Base-by-base conservation (phyloP, 2,329 filamentous ascomycete species). In the Colletotrichum simmondsii region DNA sequence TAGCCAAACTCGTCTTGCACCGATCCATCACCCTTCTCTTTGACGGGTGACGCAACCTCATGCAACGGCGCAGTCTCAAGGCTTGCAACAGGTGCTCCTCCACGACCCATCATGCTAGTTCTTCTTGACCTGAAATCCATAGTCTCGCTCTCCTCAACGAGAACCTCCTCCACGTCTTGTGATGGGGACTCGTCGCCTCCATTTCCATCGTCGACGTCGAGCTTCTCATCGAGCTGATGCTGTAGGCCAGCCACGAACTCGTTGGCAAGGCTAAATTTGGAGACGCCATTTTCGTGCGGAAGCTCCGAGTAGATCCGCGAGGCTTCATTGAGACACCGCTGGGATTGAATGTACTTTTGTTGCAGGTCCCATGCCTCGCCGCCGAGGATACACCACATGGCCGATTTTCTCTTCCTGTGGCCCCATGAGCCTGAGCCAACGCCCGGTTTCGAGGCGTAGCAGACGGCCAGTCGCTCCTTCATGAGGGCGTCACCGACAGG, bases 351-450 rank as follows among this genome's bases (percentile, higher is more conserved):
- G 65, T 91, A 91, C 79, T 96, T 95, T 42, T 89, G 91, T 74
- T 95, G 89, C 63, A 89, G 89, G 67, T 96, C 86, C 97, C 97
- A 99, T 1, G 92, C 89, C 77, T 98, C 93, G 0, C 95, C 92
- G 1, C 94, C 93, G 52, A 98, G 87, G 26, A 97, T 88, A 76
- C 92, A 93, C 95, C 95, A 99, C 75, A 97, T 89, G 0, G 94
- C 97, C 2, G 95, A 94, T 85, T 98, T 99, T 61, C 97, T 89
- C 72, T 88, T 89, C 74, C 96, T 89, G 10, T 89, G 88, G 19
- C 95, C 95, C 87, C 92, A 93, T 49, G 85, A 85, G 73, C 91
- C 89, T 10, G 88, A 89, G 3, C 74, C 74, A 4, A 91, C 84
- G 3, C 93, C 92, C 30, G 88, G 88, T 76, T 94, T 94, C 3